Evolutionary conservation across 495 filamentous ascomycete genomes (phyloP), one percentile per base, ranked within the genome.

Genomic region (Annulohypoxylon moriforme): DNA sequence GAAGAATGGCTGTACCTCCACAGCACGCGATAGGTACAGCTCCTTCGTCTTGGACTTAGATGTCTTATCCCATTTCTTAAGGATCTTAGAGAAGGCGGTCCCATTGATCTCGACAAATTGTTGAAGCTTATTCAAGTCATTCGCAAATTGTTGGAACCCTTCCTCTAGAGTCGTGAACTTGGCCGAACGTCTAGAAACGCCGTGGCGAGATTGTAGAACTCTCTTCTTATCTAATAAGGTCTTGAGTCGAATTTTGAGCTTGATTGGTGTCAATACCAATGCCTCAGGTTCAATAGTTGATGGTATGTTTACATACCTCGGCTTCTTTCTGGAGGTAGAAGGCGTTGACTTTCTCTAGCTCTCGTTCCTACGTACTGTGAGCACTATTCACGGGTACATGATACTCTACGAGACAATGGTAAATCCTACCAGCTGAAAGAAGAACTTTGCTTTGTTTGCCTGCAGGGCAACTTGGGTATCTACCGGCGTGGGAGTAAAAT

Each of bases 51-150:
- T 93, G 60, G 96, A 98, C 87, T 99, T 99, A 63, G 95, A 97
- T 16, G 96, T 97, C 86, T 99, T 99, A 81, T 99, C 96, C 96
- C 96, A 99, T 89, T 99, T 99, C 84, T 99, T 99, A 57, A 99
- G 85, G 47, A 99, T 99, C 79, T 99, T 99, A 20, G 96, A 97
- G 79, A 97, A 96, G 24, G 94, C 96, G 10, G 92, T 97, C 72
- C 94, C 95, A 80, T 98, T 99, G 75, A 98, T 92, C 76, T 98
- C 94, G 56, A 99, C 93, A 76, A 98, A 99, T 86, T 98, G 96
- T 79, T 98, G 94, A 47, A 99, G 85, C 80, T 99, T 99, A 81
- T 97, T 96, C 38, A 99, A 79, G 76, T 98, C 96, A 69, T 92
- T 94, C 77, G 94, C 93, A 77, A 98, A 98, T 77, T 98, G 95